Evolutionary conservation across 2,329 filamentous ascomycete genomes (phyloP).

Genomic region (Scytalidium sp.): DNA sequence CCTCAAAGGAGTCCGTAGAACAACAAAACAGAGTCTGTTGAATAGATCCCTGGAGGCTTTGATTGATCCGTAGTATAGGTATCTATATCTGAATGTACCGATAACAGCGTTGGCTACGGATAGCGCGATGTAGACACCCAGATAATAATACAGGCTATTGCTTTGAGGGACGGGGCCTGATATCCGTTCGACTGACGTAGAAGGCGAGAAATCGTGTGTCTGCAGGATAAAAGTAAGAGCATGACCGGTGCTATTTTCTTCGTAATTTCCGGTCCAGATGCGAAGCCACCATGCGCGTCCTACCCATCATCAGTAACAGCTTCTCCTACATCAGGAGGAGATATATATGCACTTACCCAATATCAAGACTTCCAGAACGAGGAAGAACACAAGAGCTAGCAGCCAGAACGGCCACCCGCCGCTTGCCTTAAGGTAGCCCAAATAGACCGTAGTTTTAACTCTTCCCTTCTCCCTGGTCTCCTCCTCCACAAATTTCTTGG

Average conservation of each 20-base stretch:
- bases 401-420: constrained; percentile 62
- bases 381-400: constrained; percentile 49
- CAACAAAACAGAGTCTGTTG: constrained; percentile 59
- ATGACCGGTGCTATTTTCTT: constrained; percentile 26
- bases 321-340: too few relatives aligned
- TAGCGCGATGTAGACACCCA: constrained; percentile 64
- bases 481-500: constrained; percentile 73
- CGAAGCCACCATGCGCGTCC: constrained; percentile 62
- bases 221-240: constrained; percentile 39
- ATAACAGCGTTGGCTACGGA: constrained; percentile 55
- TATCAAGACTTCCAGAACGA: constrained; percentile 50
- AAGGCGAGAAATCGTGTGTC: constrained; percentile 36
- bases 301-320: constrained; percentile 13
- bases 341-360: constrained; percentile 40
- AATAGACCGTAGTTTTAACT: constrained; percentile 66
- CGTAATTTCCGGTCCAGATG: constrained; percentile 54
- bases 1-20: constrained; percentile 70
- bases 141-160: constrained; percentile 56
- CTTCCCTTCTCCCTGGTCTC: constrained; percentile 70
- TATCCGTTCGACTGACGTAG: background rate
- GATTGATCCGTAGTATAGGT: constrained; percentile 63
- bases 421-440: constrained; percentile 62
- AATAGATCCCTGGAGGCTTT: constrained; percentile 69
- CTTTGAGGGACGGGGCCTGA: constrained; percentile 13
- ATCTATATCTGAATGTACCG: constrained; percentile 60